Evolutionary conservation across 2,329 filamentous ascomycete species (phyloP), one percentile per base, ranked within the genome.

Genomic region (Colletotrichum sojae): DNA sequence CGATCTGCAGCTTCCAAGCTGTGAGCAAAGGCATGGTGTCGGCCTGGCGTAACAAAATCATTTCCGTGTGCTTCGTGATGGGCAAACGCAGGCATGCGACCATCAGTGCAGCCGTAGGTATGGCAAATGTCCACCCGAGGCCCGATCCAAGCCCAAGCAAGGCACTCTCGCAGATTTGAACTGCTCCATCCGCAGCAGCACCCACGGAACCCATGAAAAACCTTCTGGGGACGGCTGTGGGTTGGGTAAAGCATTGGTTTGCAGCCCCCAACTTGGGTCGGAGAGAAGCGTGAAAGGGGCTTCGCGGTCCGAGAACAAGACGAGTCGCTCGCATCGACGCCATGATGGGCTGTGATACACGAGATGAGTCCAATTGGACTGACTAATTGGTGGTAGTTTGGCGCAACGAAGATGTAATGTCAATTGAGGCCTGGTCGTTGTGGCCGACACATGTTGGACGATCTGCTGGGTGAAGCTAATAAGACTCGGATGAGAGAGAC

Each of bases 41-140:
- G 3, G 63, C 53, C 6, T 79, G 79, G 15, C 75, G 76, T n/a
- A 76, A 74, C 12, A 71, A 55, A 12, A 82, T 71, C 5, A 51
- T 70, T 12, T 76, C 78, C 4, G 75, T 67, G 74, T 88, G 84
- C 64, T 82, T 71, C 43, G 79, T 80, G 6, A 85, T 77, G 6
- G 88, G 88, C 5, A 88, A 75, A 15, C 87, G 81, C 67, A 85
- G 73, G 55, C 81, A 65, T 46, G 83, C 73, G 73, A 88, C 76
- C 53, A 78, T 75, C 2, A 88, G 69, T 6, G 86, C 85, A 15
- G 86, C 77, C n/a, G 86, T 78, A 5, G 88, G 86, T 54, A 90
- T 86, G 31, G 83, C 81, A 39, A 88, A 71, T 72, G 81, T 88
- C 88, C 88, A 90, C 1, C 87, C 86, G 1, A 85, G 74, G 45